Percentiles rank a stretch among this genome's conserved stretches.
These are phyloP conservation scores for Clavaria fumosa DNA, from an alignment of 768 basidiomycete genomes.

Conservation along the genomic window DNA sequence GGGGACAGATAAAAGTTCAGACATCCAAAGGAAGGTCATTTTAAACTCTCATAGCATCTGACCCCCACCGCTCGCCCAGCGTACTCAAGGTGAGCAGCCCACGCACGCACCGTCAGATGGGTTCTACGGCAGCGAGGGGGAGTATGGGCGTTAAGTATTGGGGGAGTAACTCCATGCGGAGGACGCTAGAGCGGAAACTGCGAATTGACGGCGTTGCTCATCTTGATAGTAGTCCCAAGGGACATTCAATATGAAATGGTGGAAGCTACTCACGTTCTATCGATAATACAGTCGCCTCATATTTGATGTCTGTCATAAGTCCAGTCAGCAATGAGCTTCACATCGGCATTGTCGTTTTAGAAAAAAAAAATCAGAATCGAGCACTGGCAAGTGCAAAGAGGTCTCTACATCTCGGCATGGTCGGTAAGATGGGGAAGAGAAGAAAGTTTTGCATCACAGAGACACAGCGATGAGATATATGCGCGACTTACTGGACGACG, in stretches of 20 bases:
- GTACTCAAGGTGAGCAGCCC: constrained; percentile 44
- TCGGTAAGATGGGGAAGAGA: constrained; percentile 90
- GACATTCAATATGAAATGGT: too few species aligned
- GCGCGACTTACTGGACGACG: too few species aligned
- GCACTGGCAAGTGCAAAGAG: constrained; percentile 84
- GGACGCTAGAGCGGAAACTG: constrained; percentile 76
- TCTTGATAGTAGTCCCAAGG: constrained; percentile 24
- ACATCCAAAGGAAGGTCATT: constrained; percentile 84
- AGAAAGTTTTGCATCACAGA: constrained; percentile 23
- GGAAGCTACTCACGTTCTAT: too few species aligned
- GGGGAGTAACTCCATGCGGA: constrained; percentile 53
- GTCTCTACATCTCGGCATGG: constrained; percentile 72
- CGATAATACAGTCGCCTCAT: background rate
- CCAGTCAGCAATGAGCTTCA: constrained; percentile 1
- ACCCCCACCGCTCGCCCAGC: constrained; percentile 62
- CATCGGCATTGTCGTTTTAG: constrained; percentile 6
- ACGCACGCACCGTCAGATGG: constrained; percentile 44
- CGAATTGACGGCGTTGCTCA: constrained; percentile 60
- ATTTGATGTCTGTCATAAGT: background rate
- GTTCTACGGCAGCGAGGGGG: constrained; percentile 54
- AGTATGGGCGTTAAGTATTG: constrained; percentile 54
- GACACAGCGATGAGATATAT: too few species aligned
- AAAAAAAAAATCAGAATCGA: constrained; percentile 46
- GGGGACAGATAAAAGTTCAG: constrained; percentile 54
- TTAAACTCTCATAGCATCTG: constrained; percentile 47